phyloP scores from a whole-genome alignment of 257 asterid species.

The Solanum gracilifrons region DNA sequence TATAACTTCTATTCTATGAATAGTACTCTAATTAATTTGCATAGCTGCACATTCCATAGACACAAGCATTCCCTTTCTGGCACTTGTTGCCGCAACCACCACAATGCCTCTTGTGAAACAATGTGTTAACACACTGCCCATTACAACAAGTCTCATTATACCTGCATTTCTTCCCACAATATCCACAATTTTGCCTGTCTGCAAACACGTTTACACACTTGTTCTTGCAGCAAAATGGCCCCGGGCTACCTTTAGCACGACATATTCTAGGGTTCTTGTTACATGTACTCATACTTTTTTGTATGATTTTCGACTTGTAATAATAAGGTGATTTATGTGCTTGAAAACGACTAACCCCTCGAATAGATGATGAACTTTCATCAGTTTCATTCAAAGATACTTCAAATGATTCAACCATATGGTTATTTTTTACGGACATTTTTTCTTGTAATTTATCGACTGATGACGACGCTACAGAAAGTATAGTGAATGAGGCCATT shows the following conservation, averaged over 20 bases:
- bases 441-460: not conserved
- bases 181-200: conserved; percentile 50
- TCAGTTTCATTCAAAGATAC: not conserved
- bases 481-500: conserved; percentile 3
- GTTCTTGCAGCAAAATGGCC: conserved; percentile 57
- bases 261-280: conserved; percentile 44
- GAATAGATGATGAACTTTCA: conserved; percentile 11
- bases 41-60: conserved; percentile 57
- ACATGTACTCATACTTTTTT: conserved; percentile 18
- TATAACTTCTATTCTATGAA: not conserved
- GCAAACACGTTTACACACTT: conserved; percentile 33
- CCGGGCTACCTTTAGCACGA: conserved; percentile 33
- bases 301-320: not conserved
- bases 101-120: conserved; percentile 31
- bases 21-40: conserved; percentile 8
- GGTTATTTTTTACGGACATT: not conserved
- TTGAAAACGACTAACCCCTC: conserved; percentile 29
- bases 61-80: conserved; percentile 29
- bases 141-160: conserved; percentile 49
- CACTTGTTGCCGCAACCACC: conserved; percentile 57
- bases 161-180: conserved; percentile 49
- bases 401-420: not conserved
- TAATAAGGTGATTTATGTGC: conserved; percentile 1
- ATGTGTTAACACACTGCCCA: conserved; percentile 49
- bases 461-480: conserved; percentile 11